Evolutionary conservation across 345 rosid genomes (phyloP), one percentile per base, ranked within the genome.

Genomic region (Combretum micranthum): DNA sequence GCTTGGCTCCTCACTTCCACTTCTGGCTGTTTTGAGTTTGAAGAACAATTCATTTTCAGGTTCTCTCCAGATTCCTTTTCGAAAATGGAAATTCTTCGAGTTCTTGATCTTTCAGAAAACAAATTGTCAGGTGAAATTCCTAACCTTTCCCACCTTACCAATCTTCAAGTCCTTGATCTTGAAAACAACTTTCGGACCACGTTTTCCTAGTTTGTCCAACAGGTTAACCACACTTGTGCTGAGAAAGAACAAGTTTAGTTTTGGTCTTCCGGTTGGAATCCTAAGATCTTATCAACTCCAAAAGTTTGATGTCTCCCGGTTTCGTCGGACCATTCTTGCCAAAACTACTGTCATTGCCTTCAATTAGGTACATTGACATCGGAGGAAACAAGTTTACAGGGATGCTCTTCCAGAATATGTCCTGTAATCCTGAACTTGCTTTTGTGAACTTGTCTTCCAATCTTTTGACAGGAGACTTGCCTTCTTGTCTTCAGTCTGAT

Each of bases 131-230:
- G 91, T 6, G 74, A 75, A 48, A 63, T 84, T n/a, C 83, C 83
- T n/a, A 64, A 70, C 44, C 78, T 84, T 54, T 70, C 45, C 9
- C 62, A 55, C 67, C 63, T 81, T 63, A 74, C 70, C 51, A 79
- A 79, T 60, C 85, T 84, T 62, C 91, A 79, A 61, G 74, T 79
- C 64, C 71, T 84, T 54, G 80, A 84, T 57, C 58, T 84, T 22
- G 67, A 72, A 60, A 71, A 67, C 69, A 84, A 84, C 32, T 17
- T 70, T 81, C 15, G 87, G 87, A 26, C 83, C 91, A 44, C 63
- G 60, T 42, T 79, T 81, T 44, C 91, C 91, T 6, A 58, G 20
- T 25, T 45, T 84, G 62, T 69, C 65, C 54, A 69, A 57, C 62
- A 75, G 65, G 55, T 20, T 74, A 61, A 67, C 72, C 46, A 64